A percentile compares a stretch with the other conserved stretches of the same genome.
phyloP scores from a whole-genome alignment of 345 rosid genomes.

The Populus nigra region DNA sequence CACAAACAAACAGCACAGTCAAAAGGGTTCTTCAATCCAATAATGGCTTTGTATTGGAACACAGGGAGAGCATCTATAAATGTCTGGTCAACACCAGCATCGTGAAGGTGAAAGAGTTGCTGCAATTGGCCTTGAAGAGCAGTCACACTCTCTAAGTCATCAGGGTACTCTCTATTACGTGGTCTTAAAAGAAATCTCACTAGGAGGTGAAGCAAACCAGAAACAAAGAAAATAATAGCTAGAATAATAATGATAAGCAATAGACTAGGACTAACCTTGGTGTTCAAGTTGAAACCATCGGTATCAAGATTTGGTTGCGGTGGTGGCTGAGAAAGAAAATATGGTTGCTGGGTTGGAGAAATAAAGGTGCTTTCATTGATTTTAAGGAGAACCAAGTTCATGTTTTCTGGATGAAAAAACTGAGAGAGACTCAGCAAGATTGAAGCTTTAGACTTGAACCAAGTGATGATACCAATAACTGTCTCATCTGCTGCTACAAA shows the following conservation, averaged over 20 bases:
- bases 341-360: constrained; percentile 37
- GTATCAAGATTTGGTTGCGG: constrained; percentile 30
- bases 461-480: constrained; percentile 5
- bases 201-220: constrained; percentile 86
- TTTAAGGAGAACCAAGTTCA: constrained; percentile 43
- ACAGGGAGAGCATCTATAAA: constrained; percentile 94
- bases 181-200: constrained; percentile 75
- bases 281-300: constrained; percentile 50
- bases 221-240: constrained; percentile 80
- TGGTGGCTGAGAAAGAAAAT: constrained; percentile 26
- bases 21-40: constrained; percentile 71
- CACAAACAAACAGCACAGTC: constrained; percentile 99
- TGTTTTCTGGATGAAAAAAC: constrained; percentile 11
- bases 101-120: constrained; percentile 93
- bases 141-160: constrained; percentile 61
- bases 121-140: constrained; percentile 96
- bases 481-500: constrained; percentile 21
- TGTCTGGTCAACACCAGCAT: constrained; percentile 93
- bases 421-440: constrained; percentile 28
- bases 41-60: constrained; percentile 74
- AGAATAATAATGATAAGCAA: constrained; percentile 79
- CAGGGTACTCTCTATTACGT: constrained; percentile 49
- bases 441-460: constrained; percentile 25
- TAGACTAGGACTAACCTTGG: constrained; percentile 73
- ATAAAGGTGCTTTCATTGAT: constrained; percentile 27